A percentile compares a stretch with the other conserved stretches of the same genome.
phyloP scores from a whole-genome alignment of 768 basidiomycete species.

The Neoboletus subvelutipes region DNA sequence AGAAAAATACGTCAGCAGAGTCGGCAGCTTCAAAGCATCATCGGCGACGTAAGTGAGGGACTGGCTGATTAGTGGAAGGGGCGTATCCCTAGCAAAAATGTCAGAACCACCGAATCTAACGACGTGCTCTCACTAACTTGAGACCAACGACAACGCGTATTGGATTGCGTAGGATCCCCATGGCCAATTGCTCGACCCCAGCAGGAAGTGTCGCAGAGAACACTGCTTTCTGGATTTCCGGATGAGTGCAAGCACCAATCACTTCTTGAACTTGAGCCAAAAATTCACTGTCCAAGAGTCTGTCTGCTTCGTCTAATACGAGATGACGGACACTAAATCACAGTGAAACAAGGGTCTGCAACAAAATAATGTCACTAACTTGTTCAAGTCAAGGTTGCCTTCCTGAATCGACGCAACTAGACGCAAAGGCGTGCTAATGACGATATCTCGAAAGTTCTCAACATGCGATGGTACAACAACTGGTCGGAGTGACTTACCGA shows the following conservation, averaged over 20 bases:
- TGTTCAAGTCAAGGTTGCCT: conserved; percentile 62
- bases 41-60: conserved; percentile 88
- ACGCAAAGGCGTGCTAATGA: conserved; percentile 91
- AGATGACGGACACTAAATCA: conserved; percentile 73
- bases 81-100: conserved; percentile 70
- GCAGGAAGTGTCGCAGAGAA: conserved; percentile 96
- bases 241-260: conserved; percentile 68
- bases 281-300: conserved; percentile 89
- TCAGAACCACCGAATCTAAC: conserved; percentile 14
- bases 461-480: not conserved
- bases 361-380: conserved; percentile 48
- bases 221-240: conserved; percentile 77
- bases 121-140: conserved; percentile 57
- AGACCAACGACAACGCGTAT: conserved; percentile 94
- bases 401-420: conserved; percentile 78
- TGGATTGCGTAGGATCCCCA: conserved; percentile 81
- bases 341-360: conserved; percentile 8
- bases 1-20: conserved; percentile 74
- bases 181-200: conserved; percentile 81
- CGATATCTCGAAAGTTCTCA: conserved; percentile 58
- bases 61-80: conserved; percentile 87
- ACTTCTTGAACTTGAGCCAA: conserved; percentile 87
- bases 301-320: conserved; percentile 88
- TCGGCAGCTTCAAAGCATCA: conserved; percentile 92
- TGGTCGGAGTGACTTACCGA: conserved; percentile 50